Base-by-base conservation (phyloP, 2,329 filamentous ascomycete genomes). In the Aspergillus novoparasiticus region DNA sequence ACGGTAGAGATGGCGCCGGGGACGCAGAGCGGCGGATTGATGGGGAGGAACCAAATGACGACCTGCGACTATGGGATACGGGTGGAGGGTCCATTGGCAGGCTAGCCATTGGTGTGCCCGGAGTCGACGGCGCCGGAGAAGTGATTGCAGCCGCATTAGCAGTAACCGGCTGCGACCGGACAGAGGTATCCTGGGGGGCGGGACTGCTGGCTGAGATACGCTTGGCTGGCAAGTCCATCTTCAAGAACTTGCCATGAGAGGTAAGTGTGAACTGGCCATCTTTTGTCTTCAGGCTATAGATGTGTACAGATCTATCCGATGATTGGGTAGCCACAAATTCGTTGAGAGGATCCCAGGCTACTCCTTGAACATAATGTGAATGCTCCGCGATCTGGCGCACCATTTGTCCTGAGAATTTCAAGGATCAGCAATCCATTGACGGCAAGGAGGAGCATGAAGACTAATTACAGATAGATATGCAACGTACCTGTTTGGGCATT, bases 321-420 rank as follows among this genome's bases (percentile, higher is more conserved):
- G 95, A 99, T 76, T 99, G 95, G 1, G 95, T 99, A 43, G 95
- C 95, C 64, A 99, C 94, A 77, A 94, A 99, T 80, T 99, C 95
- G 80, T 98, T 98, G 61, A 97, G 81, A 28, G 95, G 96, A 81
- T 99, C 96, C 96, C 95, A 99, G 5, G 95, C 91, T 9, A 99
- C 96, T 55, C 95, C 95, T 80, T 99, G 95, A 21, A 99, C 95
- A 77, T 97, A 99, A 78, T 99, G 95, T 73, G 93, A 96, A 80
- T 98, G 94, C 77, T 98, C 94, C 58, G 94, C 94, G 68, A 98
- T 97, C 77, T 97, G 94, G 64, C 94, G 90, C 63, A 97, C 90
- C 68, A 94, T 84, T 77, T 84, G 82, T 21, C 86, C 85, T 87
- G 53, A n/a, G 23, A 45, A 36, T 55, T 32, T 57, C 61, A 53